Base-by-base conservation (phyloP, 352 stramenopile genomes). In the Phytophthora tubulina region DNA sequence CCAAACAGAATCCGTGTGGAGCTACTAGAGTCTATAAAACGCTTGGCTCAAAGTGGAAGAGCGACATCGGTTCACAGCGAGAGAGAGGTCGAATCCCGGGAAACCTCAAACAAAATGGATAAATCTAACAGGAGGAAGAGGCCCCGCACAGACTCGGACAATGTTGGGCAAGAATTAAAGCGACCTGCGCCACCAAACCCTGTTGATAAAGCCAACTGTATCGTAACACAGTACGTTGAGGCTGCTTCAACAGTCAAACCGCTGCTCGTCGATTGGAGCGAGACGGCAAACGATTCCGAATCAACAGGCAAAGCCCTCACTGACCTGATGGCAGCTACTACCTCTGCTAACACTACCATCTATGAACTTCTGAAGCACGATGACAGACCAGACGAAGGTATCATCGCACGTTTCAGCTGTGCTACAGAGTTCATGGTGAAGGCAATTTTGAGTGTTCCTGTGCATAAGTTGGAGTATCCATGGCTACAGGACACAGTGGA, bases 281-380 rank as follows among this genome's bases (percentile, higher is more conserved):
- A 33, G 30, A 6, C 38, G 4, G 14, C 27, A 4, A 59, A 35
- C 2, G 21, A 36, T 32, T 7, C 48, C 35, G 31, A 45, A 38
- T 10, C 10, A n/a, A 48, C 50, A 15, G 33, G n/a, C 4, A 55
- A 50, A 17, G 27, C 41, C 13, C 15, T 72, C 10, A 35, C 32
- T 55, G 35, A 42, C 42, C 31, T 73, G 56, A 63, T 67, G 48
- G 10, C 11, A 30, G 32, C 36, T 21, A 13, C 57, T 46, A 73
- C 21, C 3, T 3, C 46, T 31, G 58, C 58, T 27, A 63, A 49
- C n/a, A 8, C n/a, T 31, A 42, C 13, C 44, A 7, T 68, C 6
- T 33, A 42, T 27, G 35, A 48, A 8, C 27, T 48, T 63, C 27
- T 63, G 9, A 3, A 58, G 48, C 54, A 21, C 13, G 33, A 32